A percentile compares a stretch with the other conserved stretches of the same genome.
phyloP scores from a whole-genome alignment of 805 yeast species.

The Myxozyma sirexii region DNA sequence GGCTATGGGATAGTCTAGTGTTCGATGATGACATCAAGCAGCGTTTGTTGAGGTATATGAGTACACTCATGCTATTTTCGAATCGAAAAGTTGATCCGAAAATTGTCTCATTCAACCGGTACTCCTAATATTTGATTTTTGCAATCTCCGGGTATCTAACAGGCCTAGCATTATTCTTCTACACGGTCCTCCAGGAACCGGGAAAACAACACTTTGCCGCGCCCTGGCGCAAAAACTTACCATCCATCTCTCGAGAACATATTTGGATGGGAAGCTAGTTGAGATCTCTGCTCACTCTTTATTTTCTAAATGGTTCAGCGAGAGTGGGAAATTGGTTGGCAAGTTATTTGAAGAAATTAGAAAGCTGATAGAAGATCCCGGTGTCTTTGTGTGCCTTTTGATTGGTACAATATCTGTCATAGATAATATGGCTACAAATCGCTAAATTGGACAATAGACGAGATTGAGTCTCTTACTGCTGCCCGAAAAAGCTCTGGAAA shows the following conservation, averaged over 20 bases:
- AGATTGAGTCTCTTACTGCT: slow-evolving; percentile 51
- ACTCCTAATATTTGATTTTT: background rate
- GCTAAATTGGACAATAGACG: slow-evolving; percentile 44
- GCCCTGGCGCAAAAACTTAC: slow-evolving; percentile 49
- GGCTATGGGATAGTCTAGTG: slow-evolving; percentile 45
- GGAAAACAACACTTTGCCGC: slow-evolving; percentile 50
- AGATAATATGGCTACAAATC: too few relatives aligned
- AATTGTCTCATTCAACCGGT: slow-evolving; percentile 28
- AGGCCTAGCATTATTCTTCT: slow-evolving; percentile 37
- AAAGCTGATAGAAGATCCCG: slow-evolving; percentile 34
- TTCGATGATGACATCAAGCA: slow-evolving; percentile 43
- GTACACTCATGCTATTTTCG: slow-evolving; percentile 41
- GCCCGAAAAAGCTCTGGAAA: slow-evolving; percentile 47
- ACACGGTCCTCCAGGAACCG: slow-evolving; percentile 54
- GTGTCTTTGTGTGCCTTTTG: slow-evolving; percentile 43
- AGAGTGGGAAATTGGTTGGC: slow-evolving; percentile 49
- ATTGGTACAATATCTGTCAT: slow-evolving; percentile 34
- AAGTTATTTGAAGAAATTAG: slow-evolving; percentile 45
- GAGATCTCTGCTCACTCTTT: slow-evolving; percentile 50
- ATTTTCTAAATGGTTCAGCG: slow-evolving; percentile 53
- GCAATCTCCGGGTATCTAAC: background rate
- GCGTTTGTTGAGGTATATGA: slow-evolving; percentile 42
- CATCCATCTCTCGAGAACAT: slow-evolving; percentile 36
- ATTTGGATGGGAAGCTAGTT: slow-evolving; percentile 41
- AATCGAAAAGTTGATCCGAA: slow-evolving; percentile 26